Percentiles rank a stretch among this genome's conserved stretches.
Evolutionary conservation across 148 eudicot species (phyloP).

Genomic region (Cornus florida): DNA sequence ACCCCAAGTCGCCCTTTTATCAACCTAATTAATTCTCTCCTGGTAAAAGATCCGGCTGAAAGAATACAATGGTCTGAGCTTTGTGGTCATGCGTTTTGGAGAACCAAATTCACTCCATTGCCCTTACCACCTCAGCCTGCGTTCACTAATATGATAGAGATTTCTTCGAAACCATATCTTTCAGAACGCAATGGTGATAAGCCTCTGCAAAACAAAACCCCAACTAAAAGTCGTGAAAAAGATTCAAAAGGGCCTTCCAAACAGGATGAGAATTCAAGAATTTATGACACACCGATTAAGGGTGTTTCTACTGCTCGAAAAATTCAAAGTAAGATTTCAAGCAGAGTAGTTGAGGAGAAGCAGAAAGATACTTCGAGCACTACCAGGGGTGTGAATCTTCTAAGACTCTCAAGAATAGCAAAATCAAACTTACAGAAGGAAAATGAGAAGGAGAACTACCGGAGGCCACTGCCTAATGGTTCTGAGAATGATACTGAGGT

Average conservation of each 20-base stretch:
- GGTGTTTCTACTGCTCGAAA: constrained; percentile 62
- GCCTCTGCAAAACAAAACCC: constrained; percentile 58
- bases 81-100: constrained; percentile 88
- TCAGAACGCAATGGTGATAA: constrained; percentile 67
- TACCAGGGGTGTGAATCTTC: constrained; percentile 68
- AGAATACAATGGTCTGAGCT: constrained; percentile 92
- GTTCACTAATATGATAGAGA: constrained; percentile 67
- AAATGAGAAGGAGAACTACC: constrained; percentile 94
- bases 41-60: constrained; percentile 94
- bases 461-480: constrained; percentile 80
- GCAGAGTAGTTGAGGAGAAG: constrained; percentile 59
- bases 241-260: constrained; percentile 51
- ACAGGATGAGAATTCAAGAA: constrained; percentile 65
- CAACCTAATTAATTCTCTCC: constrained; percentile 79
- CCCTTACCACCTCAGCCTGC: constrained; percentile 88
- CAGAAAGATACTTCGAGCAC: constrained; percentile 44
- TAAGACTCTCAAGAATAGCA: constrained; percentile 94
- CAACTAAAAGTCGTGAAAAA: constrained; percentile 54
- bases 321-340: constrained; percentile 52
- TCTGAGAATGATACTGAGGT: constrained; percentile 80
- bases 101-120: constrained; percentile 39
- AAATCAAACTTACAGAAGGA: constrained; percentile 84
- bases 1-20: constrained; percentile 75
- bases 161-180: constrained; percentile 57
- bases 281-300: constrained; percentile 61